Evolutionary conservation across 2,329 filamentous ascomycete species (phyloP).

Genomic region (Emydomyces testavorans): DNA sequence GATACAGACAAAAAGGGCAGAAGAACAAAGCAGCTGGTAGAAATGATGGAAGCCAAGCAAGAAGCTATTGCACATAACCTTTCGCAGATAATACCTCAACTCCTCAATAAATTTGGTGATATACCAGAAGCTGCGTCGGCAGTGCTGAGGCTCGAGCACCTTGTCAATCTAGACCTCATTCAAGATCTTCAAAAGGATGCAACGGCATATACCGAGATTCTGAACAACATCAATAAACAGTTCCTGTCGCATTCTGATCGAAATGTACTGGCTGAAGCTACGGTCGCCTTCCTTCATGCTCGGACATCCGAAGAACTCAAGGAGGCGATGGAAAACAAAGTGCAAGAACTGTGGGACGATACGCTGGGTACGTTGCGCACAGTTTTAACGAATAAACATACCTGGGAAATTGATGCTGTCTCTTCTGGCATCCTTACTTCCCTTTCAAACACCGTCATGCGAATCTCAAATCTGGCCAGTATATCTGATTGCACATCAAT

Average conservation of each 20-base stretch:
- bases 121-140: slow-evolving; percentile 73
- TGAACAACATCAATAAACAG: slow-evolving; percentile 88
- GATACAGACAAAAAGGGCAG: slow-evolving; percentile 44
- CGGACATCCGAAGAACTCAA: slow-evolving; percentile 78
- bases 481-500: slow-evolving; percentile 66
- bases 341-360: slow-evolving; percentile 78
- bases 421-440: slow-evolving; percentile 54
- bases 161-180: slow-evolving; percentile 77
- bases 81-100: slow-evolving; percentile 64
- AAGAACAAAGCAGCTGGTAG: slow-evolving; percentile 48
- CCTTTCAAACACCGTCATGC: slow-evolving; percentile 61
- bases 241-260: slow-evolving; percentile 88
- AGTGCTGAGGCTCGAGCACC: slow-evolving; percentile 74
- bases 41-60: slow-evolving; percentile 55
- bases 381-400: slow-evolving; percentile 58
- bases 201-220: slow-evolving; percentile 62
- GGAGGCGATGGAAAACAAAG: slow-evolving; percentile 68
- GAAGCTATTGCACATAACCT: slow-evolving; percentile 64
- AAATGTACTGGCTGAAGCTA: slow-evolving; percentile 71
- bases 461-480: slow-evolving; percentile 68
- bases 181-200: slow-evolving; percentile 80
- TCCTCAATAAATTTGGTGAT: slow-evolving; percentile 90
- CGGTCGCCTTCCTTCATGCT: slow-evolving; percentile 70
- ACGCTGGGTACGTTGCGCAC: slow-evolving; percentile 60
- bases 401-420: slow-evolving; percentile 35